Evolutionary conservation across 345 rosid genomes (phyloP), one percentile per base, ranked within the genome.

Genomic region (Populus tremula): DNA sequence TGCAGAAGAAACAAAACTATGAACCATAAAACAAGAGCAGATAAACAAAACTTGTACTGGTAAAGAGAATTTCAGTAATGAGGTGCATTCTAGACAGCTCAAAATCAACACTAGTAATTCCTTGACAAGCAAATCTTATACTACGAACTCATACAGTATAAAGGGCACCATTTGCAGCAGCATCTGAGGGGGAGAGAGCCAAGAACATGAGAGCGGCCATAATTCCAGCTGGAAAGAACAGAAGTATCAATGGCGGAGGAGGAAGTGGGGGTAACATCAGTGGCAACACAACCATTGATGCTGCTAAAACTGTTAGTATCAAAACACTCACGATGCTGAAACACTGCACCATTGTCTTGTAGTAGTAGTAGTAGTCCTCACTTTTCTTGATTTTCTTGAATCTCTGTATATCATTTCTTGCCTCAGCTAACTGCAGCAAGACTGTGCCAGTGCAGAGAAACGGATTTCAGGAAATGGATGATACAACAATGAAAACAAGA

Each of bases 181-280:
- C 78, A 33, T 80, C 87, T 11, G 88, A 31, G 2, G 92, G 94
- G 0, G 87, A 84, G 80, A 89, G 79, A 67, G 91, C 91, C 81
- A 91, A 77, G 83, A 91, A 77, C 86, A 89, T 63, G 20, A 91
- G 88, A 76, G 94, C 90, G 39, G 87, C 90, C 92, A 91, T 87
- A 45, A 91, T 81, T 47, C 92, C 92, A 7, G 89, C 80, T 0
- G 94, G 94, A 33, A 91, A 91, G 74, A 89, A 80, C 38, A 91
- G 82, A 29, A 91, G 86, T 74, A 87, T 31, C 75, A 86, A 25
- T 5, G 92, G 92, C 8, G 91, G 94, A 6, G 94, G 94, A 63
- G 94, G 94, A 38, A 91, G 72, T 18, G 94, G 92, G 43, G 94
- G 94, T 71, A 91, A 68, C 53, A 89, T n/a, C 82, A 91, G 80